Conservation (phyloP, 305 asterid species). For the Salvia sclarea region DNA sequence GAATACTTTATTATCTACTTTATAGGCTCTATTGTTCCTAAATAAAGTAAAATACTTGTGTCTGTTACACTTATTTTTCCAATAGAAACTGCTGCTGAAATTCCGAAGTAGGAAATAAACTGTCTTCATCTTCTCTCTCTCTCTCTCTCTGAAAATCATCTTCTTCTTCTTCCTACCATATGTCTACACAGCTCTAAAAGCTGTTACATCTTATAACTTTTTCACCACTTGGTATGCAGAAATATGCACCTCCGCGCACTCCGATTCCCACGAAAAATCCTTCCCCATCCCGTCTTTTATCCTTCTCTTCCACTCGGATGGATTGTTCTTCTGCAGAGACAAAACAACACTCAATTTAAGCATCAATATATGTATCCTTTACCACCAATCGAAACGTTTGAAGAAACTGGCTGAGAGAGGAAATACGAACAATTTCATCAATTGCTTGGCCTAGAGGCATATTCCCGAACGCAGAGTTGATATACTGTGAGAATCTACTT, state of each 20-base stretch:
- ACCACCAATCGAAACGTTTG: background rate
- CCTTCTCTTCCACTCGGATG: constrained; percentile 55
- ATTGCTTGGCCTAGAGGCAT: constrained; percentile 65
- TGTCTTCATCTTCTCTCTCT: too few species aligned
- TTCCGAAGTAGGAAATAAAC: too few species aligned
- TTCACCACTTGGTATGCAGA: constrained; percentile 57
- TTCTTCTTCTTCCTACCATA: too few species aligned
- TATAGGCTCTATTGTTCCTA: too few species aligned
- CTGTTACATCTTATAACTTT: constrained; percentile 39
- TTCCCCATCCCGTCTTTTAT: constrained; percentile 56
- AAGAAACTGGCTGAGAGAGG: background rate
- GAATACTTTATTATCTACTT: too few species aligned
- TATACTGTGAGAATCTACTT: constrained; percentile 47
- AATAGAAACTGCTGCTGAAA: too few species aligned
- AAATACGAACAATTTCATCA: constrained; percentile 58
- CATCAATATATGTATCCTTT: background rate
- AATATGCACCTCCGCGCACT: constrained; percentile 59
- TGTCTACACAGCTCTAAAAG: too few species aligned
- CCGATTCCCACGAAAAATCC: constrained; percentile 79
- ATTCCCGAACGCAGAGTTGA: constrained; percentile 46
- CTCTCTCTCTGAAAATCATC: too few species aligned
- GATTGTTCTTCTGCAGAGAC: constrained; percentile 52
- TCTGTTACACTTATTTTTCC: too few species aligned
- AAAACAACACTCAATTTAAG: background rate
- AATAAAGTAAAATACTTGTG: too few species aligned